Evolutionary conservation across 768 basidiomycete genomes (phyloP).

Genomic region (Agrocybe pediades): DNA sequence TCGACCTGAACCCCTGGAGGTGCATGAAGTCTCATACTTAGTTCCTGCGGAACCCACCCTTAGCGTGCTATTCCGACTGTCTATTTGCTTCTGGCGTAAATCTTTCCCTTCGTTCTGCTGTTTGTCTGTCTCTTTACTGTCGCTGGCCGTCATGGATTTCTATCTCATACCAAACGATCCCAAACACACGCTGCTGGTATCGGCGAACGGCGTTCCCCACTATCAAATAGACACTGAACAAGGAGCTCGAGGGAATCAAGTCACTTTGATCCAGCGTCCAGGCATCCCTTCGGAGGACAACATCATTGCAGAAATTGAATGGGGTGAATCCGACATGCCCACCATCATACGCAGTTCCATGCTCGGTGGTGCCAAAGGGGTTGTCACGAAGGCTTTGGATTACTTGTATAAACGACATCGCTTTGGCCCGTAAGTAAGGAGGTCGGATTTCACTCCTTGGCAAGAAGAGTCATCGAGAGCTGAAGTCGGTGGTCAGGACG

Average conservation of each 20-base stretch:
- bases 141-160: constrained; percentile 41
- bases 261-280: constrained; percentile 44
- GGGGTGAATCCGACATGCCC: constrained; percentile 43
- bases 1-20: too few relatives aligned
- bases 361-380: constrained; percentile 30
- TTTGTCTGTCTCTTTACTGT: neutral
- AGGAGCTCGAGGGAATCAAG: constrained; percentile 27
- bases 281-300: constrained; percentile 35
- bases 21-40: neutral
- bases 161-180: constrained; percentile 55
- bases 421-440: constrained; percentile 41
- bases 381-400: constrained; percentile 34
- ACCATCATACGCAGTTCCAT: constrained; percentile 43
- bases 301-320: constrained; percentile 52
- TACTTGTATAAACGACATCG: constrained; percentile 44
- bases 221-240: constrained; percentile 48
- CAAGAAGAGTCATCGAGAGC: neutral
- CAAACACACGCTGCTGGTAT: constrained; percentile 48
- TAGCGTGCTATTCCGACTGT: too few relatives aligned
- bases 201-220: constrained; percentile 50
- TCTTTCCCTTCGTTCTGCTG: neutral
- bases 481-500: constrained; percentile 28
- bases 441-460: neutral
- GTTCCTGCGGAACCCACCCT: too few relatives aligned
- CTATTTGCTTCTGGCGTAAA: constrained; percentile 2